Percentiles rank a stretch among this genome's conserved stretches.
Evolutionary conservation across 306 rosid species (phyloP).

Genomic region (Elaeagnus macrophylla): DNA sequence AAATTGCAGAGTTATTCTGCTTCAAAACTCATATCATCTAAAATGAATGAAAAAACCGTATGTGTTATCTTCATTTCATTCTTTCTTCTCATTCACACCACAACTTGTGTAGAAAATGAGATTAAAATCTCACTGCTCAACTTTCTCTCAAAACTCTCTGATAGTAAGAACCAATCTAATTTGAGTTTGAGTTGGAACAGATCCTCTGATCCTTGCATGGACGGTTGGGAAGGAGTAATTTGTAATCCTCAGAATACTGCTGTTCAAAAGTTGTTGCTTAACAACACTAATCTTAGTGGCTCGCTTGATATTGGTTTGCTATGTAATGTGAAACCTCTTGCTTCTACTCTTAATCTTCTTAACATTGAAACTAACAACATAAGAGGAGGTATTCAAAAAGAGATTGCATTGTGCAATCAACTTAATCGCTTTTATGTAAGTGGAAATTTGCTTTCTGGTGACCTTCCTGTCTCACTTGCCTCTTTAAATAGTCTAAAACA

Average conservation of each 20-base stretch:
- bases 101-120: too few relatives aligned
- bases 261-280: slow-evolving; percentile 32
- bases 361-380: slow-evolving; percentile 39
- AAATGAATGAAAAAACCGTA: too few relatives aligned
- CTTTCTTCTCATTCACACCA: too few relatives aligned
- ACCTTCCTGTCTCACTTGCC: slow-evolving; percentile 52
- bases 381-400: slow-evolving; percentile 36
- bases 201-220: neutral
- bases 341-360: slow-evolving; percentile 41
- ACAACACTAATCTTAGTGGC: slow-evolving; percentile 34
- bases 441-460: slow-evolving; percentile 44
- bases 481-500: slow-evolving; percentile 32
- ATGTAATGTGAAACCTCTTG: slow-evolving; percentile 39
- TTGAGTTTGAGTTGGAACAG: too few relatives aligned
- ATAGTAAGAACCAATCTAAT: too few relatives aligned
- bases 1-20: too few relatives aligned
- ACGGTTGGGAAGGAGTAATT: slow-evolving; percentile 41
- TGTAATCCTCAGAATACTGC: slow-evolving; percentile 32
- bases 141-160: too few relatives aligned
- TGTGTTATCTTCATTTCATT: too few relatives aligned
- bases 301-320: slow-evolving; percentile 38
- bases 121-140: too few relatives aligned
- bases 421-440: slow-evolving; percentile 39
- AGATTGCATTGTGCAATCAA: slow-evolving; percentile 40
- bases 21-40: too few relatives aligned